Evolutionary conservation across 148 eudicot species (phyloP), one percentile per base, ranked within the genome.

Genomic region (Fagopyrum tataricum): DNA sequence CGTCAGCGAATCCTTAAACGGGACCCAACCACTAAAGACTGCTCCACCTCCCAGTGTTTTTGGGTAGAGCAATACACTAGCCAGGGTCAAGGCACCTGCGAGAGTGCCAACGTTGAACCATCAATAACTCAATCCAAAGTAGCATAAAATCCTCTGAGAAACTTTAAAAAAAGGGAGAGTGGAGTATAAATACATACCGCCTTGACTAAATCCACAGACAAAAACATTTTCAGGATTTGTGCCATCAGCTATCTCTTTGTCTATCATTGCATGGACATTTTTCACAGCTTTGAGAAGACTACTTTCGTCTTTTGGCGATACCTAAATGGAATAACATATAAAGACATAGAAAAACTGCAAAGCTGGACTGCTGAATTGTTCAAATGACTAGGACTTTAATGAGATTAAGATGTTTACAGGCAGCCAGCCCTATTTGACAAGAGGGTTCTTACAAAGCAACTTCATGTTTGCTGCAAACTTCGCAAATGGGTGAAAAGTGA

Each of bases 171-270:
- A 31, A 31, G 0, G 37, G 37, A 31, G 37, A 31, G 31, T 14
- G 2, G 68, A 31, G 42, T 9, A 31, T 4, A 31, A 67, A 71
- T 56, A 75, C 79, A 64, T 83, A 96, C 99, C 99, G 89, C 99
- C 99, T 85, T 96, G 99, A 87, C 99, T 96, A 76, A 92, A 92
- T 73, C 99, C 99, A 74, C 99, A 92, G n/a, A 96, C 76, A 84
- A 92, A 96, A 46, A 96, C 86, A 73, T 92, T 96, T 6, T 81
- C 86, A 43, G 99, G 99, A 80, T 84, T 73, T 72, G 79, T 80
- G 75, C 99, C 99, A 52, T 89, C 82, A 62, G 90, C 86, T 77
- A 96, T 76, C 87, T 90, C 97, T 77, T 86, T 86, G 82, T 96
- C 99, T 72, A 96, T 90, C 88, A 87, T 88, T 7, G 86, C 68